These are phyloP conservation scores for Talaromyces sp. DNA, from an alignment of 2,329 filamentous ascomycete genomes.

Conservation along the genomic window DNA sequence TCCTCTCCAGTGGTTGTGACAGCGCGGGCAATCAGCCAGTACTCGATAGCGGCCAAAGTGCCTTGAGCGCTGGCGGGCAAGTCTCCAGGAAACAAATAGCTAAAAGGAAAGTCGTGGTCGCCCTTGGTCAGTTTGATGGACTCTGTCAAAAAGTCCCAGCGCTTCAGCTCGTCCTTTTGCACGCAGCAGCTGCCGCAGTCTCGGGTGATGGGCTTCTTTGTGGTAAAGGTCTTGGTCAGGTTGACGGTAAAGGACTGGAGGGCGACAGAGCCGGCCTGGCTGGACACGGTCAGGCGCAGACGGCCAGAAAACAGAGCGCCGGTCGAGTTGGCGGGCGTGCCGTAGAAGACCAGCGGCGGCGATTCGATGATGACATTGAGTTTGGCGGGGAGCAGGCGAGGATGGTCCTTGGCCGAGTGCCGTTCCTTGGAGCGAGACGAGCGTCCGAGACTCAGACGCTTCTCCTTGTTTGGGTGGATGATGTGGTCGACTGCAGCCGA, in stretches of 20 bases:
- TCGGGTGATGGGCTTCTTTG: conserved; percentile 74
- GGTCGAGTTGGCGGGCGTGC: conserved; percentile 66
- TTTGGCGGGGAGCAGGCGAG: conserved; percentile 41
- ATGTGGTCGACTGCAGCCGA: conserved; percentile 42
- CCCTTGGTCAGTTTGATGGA: conserved; percentile 45
- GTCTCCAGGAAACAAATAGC: conserved; percentile 76
- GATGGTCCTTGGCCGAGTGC: conserved; percentile 19
- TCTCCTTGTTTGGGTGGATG: conserved; percentile 42
- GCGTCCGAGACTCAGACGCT: conserved; percentile 34
- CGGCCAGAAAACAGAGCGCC: conserved; percentile 84
- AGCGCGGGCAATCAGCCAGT: conserved; percentile 67
- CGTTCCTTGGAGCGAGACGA: conserved; percentile 35
- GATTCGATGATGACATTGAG: conserved; percentile 70
- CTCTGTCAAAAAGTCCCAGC: conserved; percentile 70
- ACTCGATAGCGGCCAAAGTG: conserved; percentile 67
- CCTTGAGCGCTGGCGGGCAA: conserved; percentile 81
- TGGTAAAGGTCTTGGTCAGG: conserved; percentile 65
- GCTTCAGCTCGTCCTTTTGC: conserved; percentile 68
- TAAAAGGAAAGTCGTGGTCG: conserved; percentile 80
- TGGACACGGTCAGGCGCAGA: conserved; percentile 67
- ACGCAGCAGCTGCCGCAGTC: conserved; percentile 75
- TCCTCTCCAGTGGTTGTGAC: conserved; percentile 57
- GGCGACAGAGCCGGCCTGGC: conserved; percentile 55
- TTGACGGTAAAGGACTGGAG: conserved; percentile 69
- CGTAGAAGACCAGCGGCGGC: conserved; percentile 80